These are phyloP conservation scores for Peronospora destructor DNA, from an alignment of 352 stramenopile species.

Conservation along the genomic window DNA sequence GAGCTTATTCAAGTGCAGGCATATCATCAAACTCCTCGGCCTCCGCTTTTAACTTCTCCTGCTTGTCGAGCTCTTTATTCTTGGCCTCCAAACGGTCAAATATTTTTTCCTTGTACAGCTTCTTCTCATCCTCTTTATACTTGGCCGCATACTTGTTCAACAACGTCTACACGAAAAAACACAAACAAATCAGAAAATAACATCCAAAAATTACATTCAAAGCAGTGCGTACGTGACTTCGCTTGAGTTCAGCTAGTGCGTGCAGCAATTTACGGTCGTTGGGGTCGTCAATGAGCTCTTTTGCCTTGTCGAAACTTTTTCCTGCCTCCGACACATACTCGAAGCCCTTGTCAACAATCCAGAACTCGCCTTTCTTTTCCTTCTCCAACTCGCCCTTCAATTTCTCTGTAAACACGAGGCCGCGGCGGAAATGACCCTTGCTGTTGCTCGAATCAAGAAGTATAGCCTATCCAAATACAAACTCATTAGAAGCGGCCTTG, in stretches of 20 bases:
- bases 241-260: slow-evolving; percentile 61
- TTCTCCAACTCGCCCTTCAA: slow-evolving; percentile 75
- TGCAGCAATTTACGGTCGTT: slow-evolving; percentile 51
- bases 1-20: slow-evolving; percentile 61
- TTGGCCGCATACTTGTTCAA: slow-evolving; percentile 51
- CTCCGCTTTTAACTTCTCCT: slow-evolving; percentile 58
- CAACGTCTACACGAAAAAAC: slow-evolving; percentile 23
- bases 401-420: slow-evolving; percentile 76
- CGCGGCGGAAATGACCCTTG: slow-evolving; percentile 78
- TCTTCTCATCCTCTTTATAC: slow-evolving; percentile 85
- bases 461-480: slow-evolving; percentile 41
- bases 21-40: slow-evolving; percentile 79
- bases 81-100: slow-evolving; percentile 78
- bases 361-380: slow-evolving; percentile 75
- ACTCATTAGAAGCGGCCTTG: background rate
- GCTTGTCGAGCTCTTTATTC: slow-evolving; percentile 66
- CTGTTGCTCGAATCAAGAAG: slow-evolving; percentile 46
- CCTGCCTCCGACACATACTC: slow-evolving; percentile 65
- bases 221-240: slow-evolving; percentile 35
- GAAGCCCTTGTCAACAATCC: slow-evolving; percentile 81
- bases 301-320: slow-evolving; percentile 59
- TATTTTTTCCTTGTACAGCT: slow-evolving; percentile 86
- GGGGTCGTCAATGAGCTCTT: slow-evolving; percentile 32
- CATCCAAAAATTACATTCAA: background rate
- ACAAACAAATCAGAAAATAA: background rate